Evolutionary conservation across 352 stramenopile species (phyloP), one percentile per base, ranked within the genome.

Genomic region (Phytophthora fragariaefolia): DNA sequence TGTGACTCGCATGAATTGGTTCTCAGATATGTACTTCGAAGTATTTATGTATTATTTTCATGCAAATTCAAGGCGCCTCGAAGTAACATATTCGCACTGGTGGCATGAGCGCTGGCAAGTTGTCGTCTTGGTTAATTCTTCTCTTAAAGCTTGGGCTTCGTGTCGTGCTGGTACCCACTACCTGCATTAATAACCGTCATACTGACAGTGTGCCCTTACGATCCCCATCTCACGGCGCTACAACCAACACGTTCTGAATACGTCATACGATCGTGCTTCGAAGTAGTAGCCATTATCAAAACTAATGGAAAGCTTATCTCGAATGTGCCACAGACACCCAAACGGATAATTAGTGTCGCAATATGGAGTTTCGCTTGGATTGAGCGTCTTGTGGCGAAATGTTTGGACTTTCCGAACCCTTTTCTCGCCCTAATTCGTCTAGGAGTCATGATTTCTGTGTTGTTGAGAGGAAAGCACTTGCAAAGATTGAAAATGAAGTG

Each of bases 21-120:
- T n/a, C n/a, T n/a, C n/a, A n/a, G n/a, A n/a, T n/a, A n/a, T n/a
- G n/a, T n/a, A n/a, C n/a, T n/a, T n/a, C n/a, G n/a, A n/a, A n/a
- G n/a, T n/a, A n/a, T n/a, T n/a, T n/a, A n/a, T n/a, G n/a, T n/a
- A n/a, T n/a, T n/a, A n/a, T n/a, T n/a, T n/a, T n/a, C n/a, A n/a
- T n/a, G n/a, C n/a, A n/a, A n/a, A n/a, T n/a, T n/a, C n/a, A n/a
- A n/a, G n/a, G n/a, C n/a, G n/a, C n/a, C n/a, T n/a, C n/a, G n/a
- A 78, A n/a, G 38, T 82, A 17, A 65, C 51, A 26, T 82, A 26
- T 82, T 84, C 42, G 76, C 82, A 43, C 57, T 79, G 18, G 68
- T 82, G 51, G 71, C 58, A 0, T 68, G 82, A 13, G 54, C 51
- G 8, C 6, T 52, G 64, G 59, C 8, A 73, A 75, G 38, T 38